phyloP scores from a whole-genome alignment of 106 monocot genomes.

The Ottelia alismoides region DNA sequence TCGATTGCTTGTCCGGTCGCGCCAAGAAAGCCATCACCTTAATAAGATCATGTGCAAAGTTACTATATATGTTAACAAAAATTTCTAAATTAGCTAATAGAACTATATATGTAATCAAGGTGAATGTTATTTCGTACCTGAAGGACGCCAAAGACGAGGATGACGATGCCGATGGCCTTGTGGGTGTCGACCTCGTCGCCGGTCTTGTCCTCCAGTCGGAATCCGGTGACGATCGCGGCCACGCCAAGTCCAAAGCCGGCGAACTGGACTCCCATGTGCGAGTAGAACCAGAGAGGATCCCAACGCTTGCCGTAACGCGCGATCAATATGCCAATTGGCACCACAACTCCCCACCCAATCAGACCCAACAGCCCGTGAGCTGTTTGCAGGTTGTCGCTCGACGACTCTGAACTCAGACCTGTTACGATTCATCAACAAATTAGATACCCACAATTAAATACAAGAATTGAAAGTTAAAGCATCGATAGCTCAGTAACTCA shows the following conservation, averaged over 20 bases:
- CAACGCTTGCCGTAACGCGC: conserved; percentile 42
- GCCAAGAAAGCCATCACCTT: conserved; percentile 29
- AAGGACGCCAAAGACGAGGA: no score
- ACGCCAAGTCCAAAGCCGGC: conserved; percentile 40
- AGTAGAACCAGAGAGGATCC: conserved; percentile 60
- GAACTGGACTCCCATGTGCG: conserved; percentile 42
- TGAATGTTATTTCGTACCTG: no score
- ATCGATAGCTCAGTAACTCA: no score
- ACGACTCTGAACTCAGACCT: no score
- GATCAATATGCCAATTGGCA: conserved; percentile 33
- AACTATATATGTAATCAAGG: no score
- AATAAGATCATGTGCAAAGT: no score
- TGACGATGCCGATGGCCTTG: conserved; percentile 30
- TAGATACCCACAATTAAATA: no score
- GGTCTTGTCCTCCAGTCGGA: conserved; percentile 26
- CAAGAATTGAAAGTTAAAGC: no score
- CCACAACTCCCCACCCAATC: conserved; percentile 48
- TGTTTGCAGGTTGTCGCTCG: neutral
- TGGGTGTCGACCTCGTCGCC: conserved; percentile 19
- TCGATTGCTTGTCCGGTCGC: conserved; percentile 28
- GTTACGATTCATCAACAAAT: no score
- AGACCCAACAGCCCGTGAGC: conserved; percentile 20
- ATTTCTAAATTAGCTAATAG: no score
- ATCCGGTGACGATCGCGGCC: conserved; percentile 28
- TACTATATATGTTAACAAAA: no score